These are phyloP conservation scores for Cicer pinnatifidum DNA, from an alignment of 306 rosid genomes.

Conservation along the genomic window DNA sequence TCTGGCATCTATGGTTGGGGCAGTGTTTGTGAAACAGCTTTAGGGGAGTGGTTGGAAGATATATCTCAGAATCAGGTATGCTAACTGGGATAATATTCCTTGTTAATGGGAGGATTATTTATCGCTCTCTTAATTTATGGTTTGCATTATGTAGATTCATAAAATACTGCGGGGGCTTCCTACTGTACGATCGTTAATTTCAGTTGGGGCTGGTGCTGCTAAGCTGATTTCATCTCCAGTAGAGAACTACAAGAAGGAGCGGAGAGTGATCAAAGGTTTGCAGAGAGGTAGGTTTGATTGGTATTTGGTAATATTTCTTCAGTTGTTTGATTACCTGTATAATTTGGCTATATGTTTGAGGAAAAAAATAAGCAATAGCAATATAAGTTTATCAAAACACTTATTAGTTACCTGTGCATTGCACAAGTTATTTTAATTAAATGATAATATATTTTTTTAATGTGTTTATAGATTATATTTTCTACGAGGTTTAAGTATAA, in stretches of 20 bases:
- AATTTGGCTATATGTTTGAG: not conserved
- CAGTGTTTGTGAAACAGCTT: conserved; percentile 77
- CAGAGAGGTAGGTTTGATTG: conserved; percentile 78
- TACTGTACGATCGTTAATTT: conserved; percentile 75
- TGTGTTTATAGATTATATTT: not conserved
- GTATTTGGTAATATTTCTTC: conserved; percentile 36
- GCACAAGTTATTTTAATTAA: conserved; percentile 6
- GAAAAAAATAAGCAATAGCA: conserved; percentile 32
- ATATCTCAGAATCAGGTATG: conserved; percentile 91
- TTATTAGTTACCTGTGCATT: not conserved
- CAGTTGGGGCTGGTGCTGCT: conserved; percentile 86
- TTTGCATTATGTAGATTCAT: conserved; percentile 61
- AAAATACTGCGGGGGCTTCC: conserved; percentile 89
- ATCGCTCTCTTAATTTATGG: conserved; percentile 39
- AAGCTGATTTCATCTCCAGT: conserved; percentile 93
- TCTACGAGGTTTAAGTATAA: not conserved
- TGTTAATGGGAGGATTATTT: conserved; percentile 37
- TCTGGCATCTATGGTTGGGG: conserved; percentile 96
- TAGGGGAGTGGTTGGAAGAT: conserved; percentile 96
- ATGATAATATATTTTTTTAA: not conserved
- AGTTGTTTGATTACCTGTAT: conserved; percentile 8
- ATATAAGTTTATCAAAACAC: conserved; percentile 20
- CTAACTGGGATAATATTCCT: conserved; percentile 35
- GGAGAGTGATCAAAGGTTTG: conserved; percentile 89
- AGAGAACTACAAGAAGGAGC: conserved; percentile 87